Percentiles rank a stretch among this genome's conserved stretches.
Conservation (phyloP, 2,329 filamentous ascomycete species). For the Colletotrichum melonis region DNA sequence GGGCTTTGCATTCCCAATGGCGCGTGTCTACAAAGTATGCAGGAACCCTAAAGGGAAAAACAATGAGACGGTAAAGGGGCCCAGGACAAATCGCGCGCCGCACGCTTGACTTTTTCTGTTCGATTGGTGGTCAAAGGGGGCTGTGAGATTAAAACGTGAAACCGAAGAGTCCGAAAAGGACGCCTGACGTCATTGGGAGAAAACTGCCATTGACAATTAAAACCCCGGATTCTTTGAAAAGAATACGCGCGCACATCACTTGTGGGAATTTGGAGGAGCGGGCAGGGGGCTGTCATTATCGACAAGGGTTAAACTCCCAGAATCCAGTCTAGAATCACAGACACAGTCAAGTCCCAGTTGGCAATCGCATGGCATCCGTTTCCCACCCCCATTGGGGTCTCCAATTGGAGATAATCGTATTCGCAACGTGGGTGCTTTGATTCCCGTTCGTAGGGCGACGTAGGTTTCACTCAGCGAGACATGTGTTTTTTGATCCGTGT, state of each 20-base stretch:
- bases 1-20: background rate
- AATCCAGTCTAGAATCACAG: background rate
- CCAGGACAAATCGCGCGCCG: background rate
- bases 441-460: background rate
- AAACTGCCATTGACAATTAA: background rate
- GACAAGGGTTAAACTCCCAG: background rate
- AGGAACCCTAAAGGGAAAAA: background rate
- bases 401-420: background rate
- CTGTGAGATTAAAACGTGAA: background rate
- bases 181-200: slow-evolving; percentile 1
- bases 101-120: background rate
- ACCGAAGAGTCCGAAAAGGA: background rate
- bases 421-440: background rate
- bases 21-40: background rate
- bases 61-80: background rate
- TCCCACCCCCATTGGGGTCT: background rate
- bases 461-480: slow-evolving; percentile 4
- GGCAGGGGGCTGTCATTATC: background rate
- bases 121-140: background rate
- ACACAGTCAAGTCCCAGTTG: too few species aligned
- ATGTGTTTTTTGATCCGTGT: background rate
- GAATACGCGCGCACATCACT: background rate
- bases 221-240: background rate
- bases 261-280: background rate
- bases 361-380: too few species aligned